phyloP scores from a whole-genome alignment of 441 rosid genomes.

The Adansonia grandidieri region DNA sequence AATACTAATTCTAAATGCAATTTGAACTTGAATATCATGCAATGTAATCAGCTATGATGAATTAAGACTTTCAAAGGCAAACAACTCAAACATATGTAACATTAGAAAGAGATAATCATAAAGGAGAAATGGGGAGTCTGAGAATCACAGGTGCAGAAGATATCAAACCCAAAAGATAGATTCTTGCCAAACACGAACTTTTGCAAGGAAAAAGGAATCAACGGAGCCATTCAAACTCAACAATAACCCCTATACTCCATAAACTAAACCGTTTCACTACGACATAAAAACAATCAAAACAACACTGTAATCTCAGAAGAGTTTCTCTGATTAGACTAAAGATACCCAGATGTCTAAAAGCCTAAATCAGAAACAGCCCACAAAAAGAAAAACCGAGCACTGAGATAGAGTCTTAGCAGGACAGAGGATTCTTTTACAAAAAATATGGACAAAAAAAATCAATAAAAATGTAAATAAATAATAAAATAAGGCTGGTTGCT shows the following conservation, averaged over 20 bases:
- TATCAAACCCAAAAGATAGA: constrained; percentile 73
- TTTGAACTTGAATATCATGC: not conserved
- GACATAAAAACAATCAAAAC: not conserved
- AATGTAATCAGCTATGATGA: not conserved
- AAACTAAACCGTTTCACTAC: not conserved
- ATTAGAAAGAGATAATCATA: not conserved
- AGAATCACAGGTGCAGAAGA: constrained; percentile 68
- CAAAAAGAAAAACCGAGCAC: constrained; percentile 19
- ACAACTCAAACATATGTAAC: not conserved
- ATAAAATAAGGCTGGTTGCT: not conserved
- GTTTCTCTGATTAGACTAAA: constrained; percentile 5
- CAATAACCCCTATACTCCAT: not conserved
- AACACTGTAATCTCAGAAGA: not conserved
- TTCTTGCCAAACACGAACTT: constrained; percentile 59
- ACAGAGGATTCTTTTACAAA: constrained; percentile 20
- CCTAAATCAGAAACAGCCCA: constrained; percentile 33
- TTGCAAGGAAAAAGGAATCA: constrained; percentile 34
- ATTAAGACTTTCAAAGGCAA: not conserved
- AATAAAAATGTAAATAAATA: constrained; percentile 16
- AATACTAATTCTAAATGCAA: constrained; percentile 9
- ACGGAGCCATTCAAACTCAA: constrained; percentile 64
- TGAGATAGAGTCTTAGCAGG: constrained; percentile 4
- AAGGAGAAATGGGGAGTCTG: constrained; percentile 31
- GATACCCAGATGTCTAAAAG: constrained; percentile 36
- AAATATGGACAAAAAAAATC: constrained; percentile 60